Evolutionary conservation across 148 eudicot genomes (phyloP).

Genomic region (Spergularia bocconei): DNA sequence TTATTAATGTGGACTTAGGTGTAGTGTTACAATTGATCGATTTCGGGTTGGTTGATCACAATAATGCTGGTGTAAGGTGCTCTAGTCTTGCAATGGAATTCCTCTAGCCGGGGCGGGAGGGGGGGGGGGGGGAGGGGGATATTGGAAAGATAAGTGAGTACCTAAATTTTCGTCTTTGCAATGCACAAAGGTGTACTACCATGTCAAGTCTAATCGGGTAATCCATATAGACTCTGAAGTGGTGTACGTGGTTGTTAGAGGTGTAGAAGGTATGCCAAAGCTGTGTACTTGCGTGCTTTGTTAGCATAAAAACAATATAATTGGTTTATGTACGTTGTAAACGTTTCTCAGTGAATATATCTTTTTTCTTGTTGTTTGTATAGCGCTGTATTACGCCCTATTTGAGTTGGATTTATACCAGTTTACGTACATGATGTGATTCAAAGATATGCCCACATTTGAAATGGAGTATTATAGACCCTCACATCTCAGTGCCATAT

Average conservation of each 20-base stretch:
- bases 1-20: background rate
- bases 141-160: background rate
- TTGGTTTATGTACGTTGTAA: too few species aligned
- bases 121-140: too few species aligned
- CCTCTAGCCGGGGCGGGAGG: too few species aligned
- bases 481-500: background rate
- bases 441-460: too few species aligned
- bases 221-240: background rate
- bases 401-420: too few species aligned
- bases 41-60: background rate
- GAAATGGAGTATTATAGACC: background rate
- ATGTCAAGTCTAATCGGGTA: background rate
- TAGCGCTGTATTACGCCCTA: too few species aligned
- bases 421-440: background rate
- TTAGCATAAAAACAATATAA: too few species aligned
- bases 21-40: background rate
- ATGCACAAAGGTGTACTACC: background rate
- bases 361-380: too few species aligned
- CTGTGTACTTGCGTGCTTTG: too few species aligned
- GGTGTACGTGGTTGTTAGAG: too few species aligned
- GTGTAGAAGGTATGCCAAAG: too few species aligned
- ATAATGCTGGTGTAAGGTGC: background rate
- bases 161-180: background rate
- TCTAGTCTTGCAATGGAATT: background rate
- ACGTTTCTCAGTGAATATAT: too few species aligned